phyloP scores from a whole-genome alignment of 148 eudicot genomes.

The Tetragonia tetragonoides region DNA sequence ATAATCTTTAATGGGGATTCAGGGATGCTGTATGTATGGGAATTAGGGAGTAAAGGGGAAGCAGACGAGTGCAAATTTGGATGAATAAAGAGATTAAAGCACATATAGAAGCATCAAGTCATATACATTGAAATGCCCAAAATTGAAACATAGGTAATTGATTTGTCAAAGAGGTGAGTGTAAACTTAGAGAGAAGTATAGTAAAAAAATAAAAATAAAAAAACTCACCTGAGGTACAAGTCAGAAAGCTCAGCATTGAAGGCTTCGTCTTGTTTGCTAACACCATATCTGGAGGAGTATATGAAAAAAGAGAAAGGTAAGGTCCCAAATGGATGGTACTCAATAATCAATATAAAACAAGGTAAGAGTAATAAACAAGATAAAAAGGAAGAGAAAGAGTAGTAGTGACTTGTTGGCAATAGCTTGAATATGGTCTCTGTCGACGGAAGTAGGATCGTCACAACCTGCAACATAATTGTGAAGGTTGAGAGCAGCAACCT shows the following conservation, averaged over 20 bases:
- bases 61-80: not conserved
- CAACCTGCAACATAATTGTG: constrained; percentile 71
- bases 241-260: constrained; percentile 83
- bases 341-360: not conserved
- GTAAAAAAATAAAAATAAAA: no score
- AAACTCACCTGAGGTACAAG: constrained; percentile 80
- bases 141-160: not conserved
- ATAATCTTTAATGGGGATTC: not conserved
- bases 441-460: constrained; percentile 50
- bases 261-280: constrained; percentile 81
- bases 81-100: not conserved
- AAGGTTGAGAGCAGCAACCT: constrained; percentile 67
- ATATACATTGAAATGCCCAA: not conserved
- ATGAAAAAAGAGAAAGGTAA: not conserved
- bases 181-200: not conserved
- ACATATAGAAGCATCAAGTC: not conserved
- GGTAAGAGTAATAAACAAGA: not conserved
- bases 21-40: not conserved
- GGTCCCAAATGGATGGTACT: not conserved
- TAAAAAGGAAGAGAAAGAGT: not conserved
- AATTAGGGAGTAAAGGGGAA: not conserved
- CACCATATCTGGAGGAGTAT: constrained; percentile 62
- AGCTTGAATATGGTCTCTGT: constrained; percentile 62
- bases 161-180: not conserved
- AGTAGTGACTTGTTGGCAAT: constrained; percentile 52